Evolutionary conservation across 441 rosid species (phyloP).

Genomic region (Populus tomentosa): DNA sequence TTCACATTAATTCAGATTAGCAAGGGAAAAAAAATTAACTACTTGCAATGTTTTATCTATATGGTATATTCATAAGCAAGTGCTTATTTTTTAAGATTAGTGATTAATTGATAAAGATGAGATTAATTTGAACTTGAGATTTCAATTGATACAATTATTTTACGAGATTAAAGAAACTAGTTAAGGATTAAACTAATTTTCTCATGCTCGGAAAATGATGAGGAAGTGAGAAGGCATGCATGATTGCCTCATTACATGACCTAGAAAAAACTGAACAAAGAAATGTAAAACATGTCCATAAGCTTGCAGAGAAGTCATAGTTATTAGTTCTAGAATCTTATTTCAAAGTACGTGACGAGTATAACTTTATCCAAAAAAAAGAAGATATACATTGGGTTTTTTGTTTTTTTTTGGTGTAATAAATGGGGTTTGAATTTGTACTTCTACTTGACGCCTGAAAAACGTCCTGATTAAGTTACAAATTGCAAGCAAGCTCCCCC

Average conservation of each 20-base stretch:
- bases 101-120: background rate
- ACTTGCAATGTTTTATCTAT: no score
- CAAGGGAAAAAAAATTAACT: no score
- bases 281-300: background rate
- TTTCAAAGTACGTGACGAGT: no score
- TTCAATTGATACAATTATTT: background rate
- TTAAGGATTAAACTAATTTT: background rate
- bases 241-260: background rate
- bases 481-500: background rate
- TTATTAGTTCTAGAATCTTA: no score
- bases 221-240: background rate
- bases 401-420: no score
- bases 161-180: background rate
- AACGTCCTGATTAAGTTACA: background rate
- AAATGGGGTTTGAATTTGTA: background rate
- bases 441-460: background rate
- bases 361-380: no score
- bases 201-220: background rate
- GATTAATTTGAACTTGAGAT: background rate
- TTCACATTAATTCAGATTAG: no score
- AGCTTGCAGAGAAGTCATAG: no score
- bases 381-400: no score
- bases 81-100: no score
- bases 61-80: no score
- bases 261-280: background rate